These are phyloP conservation scores for Epichloe bromicola DNA, from an alignment of 2,329 filamentous ascomycete genomes.

Conservation along the genomic window DNA sequence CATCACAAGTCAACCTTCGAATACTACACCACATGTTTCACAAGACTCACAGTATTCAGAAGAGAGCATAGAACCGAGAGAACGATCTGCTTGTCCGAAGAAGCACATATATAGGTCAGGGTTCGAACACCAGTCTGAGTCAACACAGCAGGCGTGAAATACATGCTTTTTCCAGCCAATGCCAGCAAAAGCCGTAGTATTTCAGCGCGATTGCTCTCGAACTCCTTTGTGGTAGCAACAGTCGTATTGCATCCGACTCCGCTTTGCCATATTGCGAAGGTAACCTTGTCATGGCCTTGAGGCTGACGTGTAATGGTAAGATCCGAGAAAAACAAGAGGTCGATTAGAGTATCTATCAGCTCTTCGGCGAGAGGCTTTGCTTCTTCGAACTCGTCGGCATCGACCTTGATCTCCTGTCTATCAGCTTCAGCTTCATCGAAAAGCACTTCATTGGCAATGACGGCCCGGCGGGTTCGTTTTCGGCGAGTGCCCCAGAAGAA, in stretches of 20 bases:
- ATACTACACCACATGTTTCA: not conserved
- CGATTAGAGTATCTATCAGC: slow-evolving; percentile 76
- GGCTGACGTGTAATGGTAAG: slow-evolving; percentile 70
- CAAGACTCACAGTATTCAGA: slow-evolving; percentile 65
- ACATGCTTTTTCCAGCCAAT: slow-evolving; percentile 84
- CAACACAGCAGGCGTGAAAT: slow-evolving; percentile 66
- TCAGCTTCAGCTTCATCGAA: slow-evolving; percentile 63
- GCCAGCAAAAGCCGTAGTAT: slow-evolving; percentile 77
- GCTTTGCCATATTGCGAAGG: slow-evolving; percentile 94
- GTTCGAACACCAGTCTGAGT: slow-evolving; percentile 73
- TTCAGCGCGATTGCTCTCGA: slow-evolving; percentile 86
- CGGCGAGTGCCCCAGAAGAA: slow-evolving; percentile 81
- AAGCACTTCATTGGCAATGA: slow-evolving; percentile 60
- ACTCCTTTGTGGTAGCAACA: slow-evolving; percentile 77
- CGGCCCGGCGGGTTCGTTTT: slow-evolving; percentile 55
- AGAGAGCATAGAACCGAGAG: slow-evolving; percentile 84
- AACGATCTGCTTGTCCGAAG: slow-evolving; percentile 80
- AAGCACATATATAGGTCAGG: slow-evolving; percentile 80
- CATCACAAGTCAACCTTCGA: slow-evolving; percentile 4
- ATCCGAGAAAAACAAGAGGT: slow-evolving; percentile 82
- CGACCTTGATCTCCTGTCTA: slow-evolving; percentile 31
- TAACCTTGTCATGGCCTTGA: slow-evolving; percentile 64
- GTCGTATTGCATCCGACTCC: slow-evolving; percentile 91
- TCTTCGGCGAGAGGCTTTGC: slow-evolving; percentile 84
- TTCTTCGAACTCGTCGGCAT: slow-evolving; percentile 58